Conservation (phyloP, 164 flowering plant genomes). For the Taxillus chinensis region DNA sequence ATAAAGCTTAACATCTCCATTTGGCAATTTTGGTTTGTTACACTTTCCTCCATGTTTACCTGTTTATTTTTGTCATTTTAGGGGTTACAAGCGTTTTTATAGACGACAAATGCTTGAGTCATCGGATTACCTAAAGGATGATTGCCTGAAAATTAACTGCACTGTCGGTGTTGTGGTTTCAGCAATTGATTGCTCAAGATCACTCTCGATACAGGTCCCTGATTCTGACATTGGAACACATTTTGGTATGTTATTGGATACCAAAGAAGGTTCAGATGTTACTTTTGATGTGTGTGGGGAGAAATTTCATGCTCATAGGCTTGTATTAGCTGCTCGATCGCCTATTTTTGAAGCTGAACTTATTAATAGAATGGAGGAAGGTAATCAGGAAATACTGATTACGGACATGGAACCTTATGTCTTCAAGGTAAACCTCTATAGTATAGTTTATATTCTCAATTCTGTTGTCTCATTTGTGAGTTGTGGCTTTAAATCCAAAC, state of each 20-base stretch:
- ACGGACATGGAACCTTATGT: constrained; percentile 69
- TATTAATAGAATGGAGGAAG: constrained; percentile 34
- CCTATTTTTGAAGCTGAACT: constrained; percentile 49
- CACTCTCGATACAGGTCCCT: constrained; percentile 53
- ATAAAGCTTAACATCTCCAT: neutral
- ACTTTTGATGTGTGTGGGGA: constrained; percentile 63
- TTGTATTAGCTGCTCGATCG: constrained; percentile 87
- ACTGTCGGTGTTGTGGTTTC: constrained; percentile 88
- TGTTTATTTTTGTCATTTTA: constrained; percentile 12
- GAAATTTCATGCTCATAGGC: constrained; percentile 69
- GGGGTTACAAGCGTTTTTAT: constrained; percentile 95
- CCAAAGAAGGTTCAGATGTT: constrained; percentile 70
- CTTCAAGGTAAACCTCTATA: constrained; percentile 51
- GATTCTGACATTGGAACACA: constrained; percentile 68
- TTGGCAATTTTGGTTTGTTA: neutral
- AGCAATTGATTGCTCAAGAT: constrained; percentile 42
- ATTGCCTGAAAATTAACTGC: constrained; percentile 66
- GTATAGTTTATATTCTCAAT: neutral
- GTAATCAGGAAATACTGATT: constrained; percentile 35
- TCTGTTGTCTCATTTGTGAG: neutral
- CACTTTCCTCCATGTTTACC: neutral
- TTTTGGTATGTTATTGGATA: constrained; percentile 71
- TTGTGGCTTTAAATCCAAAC: neutral
- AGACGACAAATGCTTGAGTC: constrained; percentile 66
- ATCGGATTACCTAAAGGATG: constrained; percentile 83